These are phyloP conservation scores for Boletus reticulatus DNA, from an alignment of 768 basidiomycete genomes.

Conservation along the genomic window DNA sequence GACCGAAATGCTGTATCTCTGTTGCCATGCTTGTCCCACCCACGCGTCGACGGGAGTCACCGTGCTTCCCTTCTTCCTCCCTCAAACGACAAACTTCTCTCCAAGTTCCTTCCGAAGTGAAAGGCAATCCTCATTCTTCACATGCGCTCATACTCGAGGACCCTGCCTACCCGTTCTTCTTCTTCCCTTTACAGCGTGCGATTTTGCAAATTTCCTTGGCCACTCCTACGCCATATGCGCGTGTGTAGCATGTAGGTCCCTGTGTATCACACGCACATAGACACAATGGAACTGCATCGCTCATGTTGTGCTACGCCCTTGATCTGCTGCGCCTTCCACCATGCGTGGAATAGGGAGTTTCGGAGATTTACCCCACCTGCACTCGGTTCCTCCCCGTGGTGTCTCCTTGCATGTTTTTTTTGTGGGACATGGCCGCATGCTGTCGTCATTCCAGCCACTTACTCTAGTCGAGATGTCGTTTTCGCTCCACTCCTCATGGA, in stretches of 20 bases:
- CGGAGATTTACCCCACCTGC: constrained; percentile 21
- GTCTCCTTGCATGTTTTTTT: neutral
- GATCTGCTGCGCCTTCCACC: neutral
- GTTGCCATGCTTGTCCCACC: constrained; percentile 3
- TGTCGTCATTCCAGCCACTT: neutral
- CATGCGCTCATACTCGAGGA: neutral
- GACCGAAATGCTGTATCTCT: constrained; percentile 1
- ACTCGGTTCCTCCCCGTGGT: neutral
- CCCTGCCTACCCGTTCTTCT: constrained; percentile 1
- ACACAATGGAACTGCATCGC: constrained; percentile 1
- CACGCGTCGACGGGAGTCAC: constrained; percentile 6
- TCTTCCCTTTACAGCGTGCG: constrained; percentile 9
- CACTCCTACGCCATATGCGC: constrained; percentile 7
- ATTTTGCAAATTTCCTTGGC: constrained; percentile 16
- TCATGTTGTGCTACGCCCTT: neutral
- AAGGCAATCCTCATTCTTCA: constrained; percentile 12
- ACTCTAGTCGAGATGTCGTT: neutral
- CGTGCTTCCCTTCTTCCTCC: constrained; percentile 10
- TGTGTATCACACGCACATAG: neutral
- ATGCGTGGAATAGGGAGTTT: neutral
- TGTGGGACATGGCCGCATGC: neutral
- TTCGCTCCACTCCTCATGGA: constrained; percentile 20
- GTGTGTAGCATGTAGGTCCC: constrained; percentile 2
- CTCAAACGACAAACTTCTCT: constrained; percentile 11
- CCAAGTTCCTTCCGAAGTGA: constrained; percentile 25